phyloP scores from a whole-genome alignment of 306 rosid genomes.

The Lathyrus tuberosus region DNA sequence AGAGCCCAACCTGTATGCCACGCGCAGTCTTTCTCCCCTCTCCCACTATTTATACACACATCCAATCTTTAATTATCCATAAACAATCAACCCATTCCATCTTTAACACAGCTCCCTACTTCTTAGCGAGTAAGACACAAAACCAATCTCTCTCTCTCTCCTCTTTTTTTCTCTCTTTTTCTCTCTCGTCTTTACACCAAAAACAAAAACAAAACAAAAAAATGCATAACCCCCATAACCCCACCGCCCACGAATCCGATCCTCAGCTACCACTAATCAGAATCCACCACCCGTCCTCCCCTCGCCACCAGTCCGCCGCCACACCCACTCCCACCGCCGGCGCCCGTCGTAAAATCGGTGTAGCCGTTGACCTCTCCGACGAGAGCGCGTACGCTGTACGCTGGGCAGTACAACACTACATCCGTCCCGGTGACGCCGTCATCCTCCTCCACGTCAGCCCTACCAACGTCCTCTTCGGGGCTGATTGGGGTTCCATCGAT shows the following conservation, averaged over 20 bases:
- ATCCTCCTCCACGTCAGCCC: conserved; percentile 98
- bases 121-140: background rate
- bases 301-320: conserved; percentile 64
- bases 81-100: background rate
- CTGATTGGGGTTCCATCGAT: conserved; percentile 97
- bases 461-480: conserved; percentile 91
- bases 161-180: background rate
- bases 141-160: background rate
- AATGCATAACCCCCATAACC: conserved; percentile 52
- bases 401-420: conserved; percentile 95
- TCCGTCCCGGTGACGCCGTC: conserved; percentile 96
- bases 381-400: conserved; percentile 92
- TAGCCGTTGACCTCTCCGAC: conserved; percentile 94
- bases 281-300: conserved; percentile 92
- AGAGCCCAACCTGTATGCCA: conserved; percentile 14
- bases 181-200: background rate
- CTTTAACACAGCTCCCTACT: background rate
- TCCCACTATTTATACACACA: background rate
- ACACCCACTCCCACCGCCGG: conserved; percentile 94
- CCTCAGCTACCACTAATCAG: conserved; percentile 84
- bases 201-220: background rate
- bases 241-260: conserved; percentile 54
- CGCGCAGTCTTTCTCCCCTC: background rate
- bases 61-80: background rate
- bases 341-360: conserved; percentile 95